These are phyloP conservation scores for Pseudogymnoascus verrucosus DNA, from an alignment of 2,329 filamentous ascomycete species.

Conservation along the genomic window DNA sequence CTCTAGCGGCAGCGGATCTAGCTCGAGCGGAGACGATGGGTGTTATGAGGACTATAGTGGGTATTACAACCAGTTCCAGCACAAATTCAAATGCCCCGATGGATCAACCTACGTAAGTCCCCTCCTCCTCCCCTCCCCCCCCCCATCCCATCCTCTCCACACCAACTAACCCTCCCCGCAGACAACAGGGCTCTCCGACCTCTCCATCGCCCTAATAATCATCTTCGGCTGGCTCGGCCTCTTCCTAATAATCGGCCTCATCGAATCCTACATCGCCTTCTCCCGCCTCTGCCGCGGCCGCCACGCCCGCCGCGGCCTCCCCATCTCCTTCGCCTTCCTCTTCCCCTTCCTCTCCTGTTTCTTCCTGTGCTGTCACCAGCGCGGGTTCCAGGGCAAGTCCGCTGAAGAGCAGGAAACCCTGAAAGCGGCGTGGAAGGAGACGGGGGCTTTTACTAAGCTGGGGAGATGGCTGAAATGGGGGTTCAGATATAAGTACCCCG, in stretches of 20 bases:
- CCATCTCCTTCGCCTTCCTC: background rate
- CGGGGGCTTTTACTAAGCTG: background rate
- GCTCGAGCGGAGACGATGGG: background rate
- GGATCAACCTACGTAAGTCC: too few species aligned
- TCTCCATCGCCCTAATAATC: background rate
- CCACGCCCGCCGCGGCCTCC: slow-evolving; percentile 2
- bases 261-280: slow-evolving; percentile 30
- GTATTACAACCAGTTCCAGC: too few species aligned
- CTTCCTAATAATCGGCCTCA: slow-evolving; percentile 29
- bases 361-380: slow-evolving; percentile 4
- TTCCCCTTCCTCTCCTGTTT: background rate
- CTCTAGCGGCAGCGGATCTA: background rate
- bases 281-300: background rate
- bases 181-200: background rate
- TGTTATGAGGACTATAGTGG: too few species aligned
- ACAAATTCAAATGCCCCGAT: too few species aligned
- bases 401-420: background rate
- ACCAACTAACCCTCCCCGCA: background rate
- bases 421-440: background rate
- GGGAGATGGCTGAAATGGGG: background rate
- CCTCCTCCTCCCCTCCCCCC: too few species aligned
- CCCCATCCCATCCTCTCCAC: too few species aligned
- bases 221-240: slow-evolving; percentile 16
- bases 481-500: background rate
- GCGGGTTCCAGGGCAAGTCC: background rate